These are phyloP conservation scores for Psilocybe cubensis DNA, from an alignment of 768 basidiomycete genomes.

Conservation along the genomic window DNA sequence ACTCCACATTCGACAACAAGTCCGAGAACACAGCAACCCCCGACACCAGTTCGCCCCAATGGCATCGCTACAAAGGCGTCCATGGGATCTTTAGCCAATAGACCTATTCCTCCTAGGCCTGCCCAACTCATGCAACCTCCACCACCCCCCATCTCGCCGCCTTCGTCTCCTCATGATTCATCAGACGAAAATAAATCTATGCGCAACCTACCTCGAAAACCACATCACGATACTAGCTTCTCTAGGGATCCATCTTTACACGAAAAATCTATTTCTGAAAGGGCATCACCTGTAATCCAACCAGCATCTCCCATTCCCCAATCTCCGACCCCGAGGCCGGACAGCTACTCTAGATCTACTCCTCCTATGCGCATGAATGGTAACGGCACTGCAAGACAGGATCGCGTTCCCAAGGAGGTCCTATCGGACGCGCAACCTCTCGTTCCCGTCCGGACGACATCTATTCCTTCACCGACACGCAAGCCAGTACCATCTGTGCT, in stretches of 20 bases:
- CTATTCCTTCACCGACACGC: slow-evolving; percentile 23
- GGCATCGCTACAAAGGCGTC: slow-evolving; percentile 33
- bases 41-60: slow-evolving; percentile 20
- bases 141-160: slow-evolving; percentile 47
- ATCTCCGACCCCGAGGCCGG: slow-evolving; percentile 4
- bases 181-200: slow-evolving; percentile 38
- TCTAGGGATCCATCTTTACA: slow-evolving; percentile 15
- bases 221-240: slow-evolving; percentile 15
- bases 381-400: slow-evolving; percentile 15
- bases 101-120: slow-evolving; percentile 64
- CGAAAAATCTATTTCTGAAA: slow-evolving; percentile 17
- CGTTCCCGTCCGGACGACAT: slow-evolving; percentile 21
- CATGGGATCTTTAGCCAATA: slow-evolving; percentile 53
- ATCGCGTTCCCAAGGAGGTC: slow-evolving; percentile 12
- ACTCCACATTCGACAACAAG: slow-evolving; percentile 16
- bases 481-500: slow-evolving; percentile 25
- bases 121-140: slow-evolving; percentile 47
- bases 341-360: not conserved
- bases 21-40: slow-evolving; percentile 3
- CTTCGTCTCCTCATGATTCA: slow-evolving; percentile 49
- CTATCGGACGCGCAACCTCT: slow-evolving; percentile 18
- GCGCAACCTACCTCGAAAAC: slow-evolving; percentile 20
- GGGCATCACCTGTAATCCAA: slow-evolving; percentile 19
- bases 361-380: slow-evolving; percentile 20
- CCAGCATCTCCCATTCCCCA: slow-evolving; percentile 11